Evolutionary conservation across 1,139 yeast species (phyloP), one percentile per base, ranked within the genome.

Genomic region (Candida sanyaensis): DNA sequence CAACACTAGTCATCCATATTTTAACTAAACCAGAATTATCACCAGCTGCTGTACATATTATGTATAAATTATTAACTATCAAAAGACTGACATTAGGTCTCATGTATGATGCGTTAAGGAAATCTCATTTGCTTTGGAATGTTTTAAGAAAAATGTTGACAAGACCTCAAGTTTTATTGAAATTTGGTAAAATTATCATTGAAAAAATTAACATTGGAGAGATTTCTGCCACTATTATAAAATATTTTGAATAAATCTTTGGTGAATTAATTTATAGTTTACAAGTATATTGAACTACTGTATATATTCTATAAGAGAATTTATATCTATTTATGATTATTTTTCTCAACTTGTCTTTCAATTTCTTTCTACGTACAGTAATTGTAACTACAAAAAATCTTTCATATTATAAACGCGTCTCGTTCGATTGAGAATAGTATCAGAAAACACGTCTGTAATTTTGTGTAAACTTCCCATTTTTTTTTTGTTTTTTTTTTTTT

Each of bases 1-100:
- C 57, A 49, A 59, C 68, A 23, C 59, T 68, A 5, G 55, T 64
- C 27, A 59, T 62, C 42, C 62, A 62, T 50, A 57, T 66, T 40
- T 50, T 66, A 45, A 64, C 68, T 27, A 58, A 60, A 23, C 69
- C 69, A 2, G 60, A 61, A 24, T 60, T 66, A 47, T 59, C 68
- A 10, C 57, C 50, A 17, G 68, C 70, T 6, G 53, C 62, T 23
- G 69, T 71, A 11, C 63, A 62, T 46, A 64, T 66, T 41, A 55
- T 65, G 49, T 54, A 57, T 24, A 55, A 53, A 37, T 57, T 66
- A 44, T 52, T 65, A 45, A 56, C 56, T 37, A 62, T 69, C 3
- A 60, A 59, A 36, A 68, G 68, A 2, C 53, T 64, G 32, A 52
- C 65, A 7, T 46, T 64, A 34, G 36, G 49, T 13, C 63, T 64